These are phyloP conservation scores for Globisporangium acanthophoron DNA, from an alignment of 352 stramenopile genomes.

Conservation along the genomic window DNA sequence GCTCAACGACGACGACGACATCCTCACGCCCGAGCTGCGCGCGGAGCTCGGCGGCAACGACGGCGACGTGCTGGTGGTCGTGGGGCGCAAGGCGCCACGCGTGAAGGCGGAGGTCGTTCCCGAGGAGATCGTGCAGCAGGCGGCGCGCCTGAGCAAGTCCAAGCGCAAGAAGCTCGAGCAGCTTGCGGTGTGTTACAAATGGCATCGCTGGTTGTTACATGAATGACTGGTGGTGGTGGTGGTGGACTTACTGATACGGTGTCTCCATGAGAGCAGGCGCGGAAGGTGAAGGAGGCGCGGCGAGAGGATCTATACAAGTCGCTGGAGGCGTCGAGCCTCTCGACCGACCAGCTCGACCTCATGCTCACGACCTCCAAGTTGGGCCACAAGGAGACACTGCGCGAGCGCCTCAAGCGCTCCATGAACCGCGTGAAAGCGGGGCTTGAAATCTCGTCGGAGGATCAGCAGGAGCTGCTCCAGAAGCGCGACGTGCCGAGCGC, in stretches of 20 bases:
- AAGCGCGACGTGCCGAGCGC: conserved; percentile 16
- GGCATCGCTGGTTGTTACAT: background rate
- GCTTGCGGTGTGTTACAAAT: conserved; percentile 28
- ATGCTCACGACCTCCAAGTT: conserved; percentile 74
- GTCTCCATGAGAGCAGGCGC: conserved; percentile 17
- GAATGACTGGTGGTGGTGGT: background rate
- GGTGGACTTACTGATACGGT: background rate
- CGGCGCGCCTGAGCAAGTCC: conserved; percentile 65
- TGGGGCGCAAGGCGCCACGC: conserved; percentile 48
- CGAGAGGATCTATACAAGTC: conserved; percentile 80
- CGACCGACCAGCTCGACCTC: conserved; percentile 58
- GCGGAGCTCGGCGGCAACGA: conserved; percentile 58
- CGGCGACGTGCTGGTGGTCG: conserved; percentile 56
- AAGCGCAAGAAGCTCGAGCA: conserved; percentile 82
- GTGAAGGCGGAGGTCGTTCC: conserved; percentile 40
- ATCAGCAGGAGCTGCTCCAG: conserved; percentile 56
- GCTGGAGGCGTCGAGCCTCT: conserved; percentile 50
- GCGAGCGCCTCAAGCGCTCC: conserved; percentile 69
- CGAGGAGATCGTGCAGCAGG: conserved; percentile 57
- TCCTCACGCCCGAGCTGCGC: conserved; percentile 64
- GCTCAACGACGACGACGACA: conserved; percentile 7
- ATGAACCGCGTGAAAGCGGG: conserved; percentile 75
- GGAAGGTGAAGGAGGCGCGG: conserved; percentile 73
- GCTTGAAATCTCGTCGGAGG: conserved; percentile 41
- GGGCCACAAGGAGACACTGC: conserved; percentile 78